Evolutionary conservation across 768 basidiomycete genomes (phyloP), one percentile per base, ranked within the genome.

Genomic region (Sistotremastrum niveocremeum): DNA sequence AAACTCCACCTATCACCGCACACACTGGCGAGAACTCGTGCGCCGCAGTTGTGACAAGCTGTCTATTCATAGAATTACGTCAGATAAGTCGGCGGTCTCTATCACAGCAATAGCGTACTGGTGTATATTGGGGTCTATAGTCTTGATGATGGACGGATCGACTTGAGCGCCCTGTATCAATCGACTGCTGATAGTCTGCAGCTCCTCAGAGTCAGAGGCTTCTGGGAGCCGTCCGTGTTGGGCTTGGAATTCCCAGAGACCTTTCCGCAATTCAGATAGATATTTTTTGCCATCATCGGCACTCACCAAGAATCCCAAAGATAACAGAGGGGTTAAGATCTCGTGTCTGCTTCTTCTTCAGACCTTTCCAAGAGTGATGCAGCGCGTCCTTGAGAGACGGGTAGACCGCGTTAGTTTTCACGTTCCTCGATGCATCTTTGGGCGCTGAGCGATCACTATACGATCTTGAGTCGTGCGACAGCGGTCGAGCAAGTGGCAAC

Each of bases 11-110:
- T 36, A 99, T 72, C 34, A 99, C 84, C 1, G 95, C 95, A 59
- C 90, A 88, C 1, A 90, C 81, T 0, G 95, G 90, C 0, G 90
- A 83, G 65, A 97, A 88, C 59, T 94, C 90, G 59, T 84, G 79
- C 12, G 66, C 63, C 5, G 87, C 81, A n/a, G 82, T 79, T 9
- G 66, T 71, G 4, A 80, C 67, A 42, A 42, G 28, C 41, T 20
- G 44, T 39, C n/a, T 8, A 31, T 33, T 34, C 20, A 39, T 44
- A 47, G 37, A 44, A 33, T 32, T 37, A 28, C 7, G 34, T n/a
- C 34, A 48, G 28, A 35, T 28, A 28, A 28, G 20, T 20, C 20
- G 20, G 20, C 20, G 20, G 20, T 20, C 20, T 42, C 31, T 30
- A 31, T 44, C 30, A 44, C 44, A 46, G 9, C 33, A 45, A 46